Percentiles rank a stretch among this genome's conserved stretches.
phyloP scores from a whole-genome alignment of 768 basidiomycete species.

The Lentinus tigrinus region DNA sequence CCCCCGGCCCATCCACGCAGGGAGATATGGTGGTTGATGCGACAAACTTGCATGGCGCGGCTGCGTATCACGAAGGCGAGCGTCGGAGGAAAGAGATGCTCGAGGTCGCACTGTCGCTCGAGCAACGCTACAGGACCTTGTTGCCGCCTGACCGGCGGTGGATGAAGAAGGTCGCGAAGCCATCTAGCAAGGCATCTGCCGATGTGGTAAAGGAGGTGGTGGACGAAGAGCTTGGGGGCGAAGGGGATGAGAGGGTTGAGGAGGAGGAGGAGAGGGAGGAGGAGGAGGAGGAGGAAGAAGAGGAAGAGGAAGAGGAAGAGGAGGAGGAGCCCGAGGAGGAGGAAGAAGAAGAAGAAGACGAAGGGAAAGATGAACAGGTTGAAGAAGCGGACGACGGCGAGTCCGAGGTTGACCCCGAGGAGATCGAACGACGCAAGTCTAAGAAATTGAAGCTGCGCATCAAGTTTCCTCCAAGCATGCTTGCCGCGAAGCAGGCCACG shows the following conservation, averaged over 20 bases:
- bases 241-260: not conserved
- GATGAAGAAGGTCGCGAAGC: constrained; percentile 16
- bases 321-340: constrained; percentile 10
- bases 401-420: constrained; percentile 33
- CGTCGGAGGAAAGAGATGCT: constrained; percentile 74
- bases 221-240: not conserved
- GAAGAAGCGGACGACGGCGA: constrained; percentile 25
- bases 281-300: constrained; percentile 9
- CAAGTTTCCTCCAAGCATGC: constrained; percentile 32
- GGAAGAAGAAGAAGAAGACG: constrained; percentile 7
- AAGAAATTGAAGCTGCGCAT: constrained; percentile 39
- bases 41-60: constrained; percentile 30
- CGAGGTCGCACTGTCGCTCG: constrained; percentile 59
- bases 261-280: constrained; percentile 1
- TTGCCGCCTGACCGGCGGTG: constrained; percentile 57
- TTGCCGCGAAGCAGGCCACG: not conserved
- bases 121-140: constrained; percentile 72
- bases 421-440: constrained; percentile 30
- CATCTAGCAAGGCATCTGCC: not conserved
- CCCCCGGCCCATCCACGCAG: constrained; percentile 7
- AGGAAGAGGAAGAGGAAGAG: constrained; percentile 9
- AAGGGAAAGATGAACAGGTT: not conserved
- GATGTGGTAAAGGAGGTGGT: constrained; percentile 5
- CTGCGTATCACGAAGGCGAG: constrained; percentile 61
- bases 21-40: constrained; percentile 18